Conservation (phyloP, 106 monocot species). For the Gastrodia elata region DNA sequence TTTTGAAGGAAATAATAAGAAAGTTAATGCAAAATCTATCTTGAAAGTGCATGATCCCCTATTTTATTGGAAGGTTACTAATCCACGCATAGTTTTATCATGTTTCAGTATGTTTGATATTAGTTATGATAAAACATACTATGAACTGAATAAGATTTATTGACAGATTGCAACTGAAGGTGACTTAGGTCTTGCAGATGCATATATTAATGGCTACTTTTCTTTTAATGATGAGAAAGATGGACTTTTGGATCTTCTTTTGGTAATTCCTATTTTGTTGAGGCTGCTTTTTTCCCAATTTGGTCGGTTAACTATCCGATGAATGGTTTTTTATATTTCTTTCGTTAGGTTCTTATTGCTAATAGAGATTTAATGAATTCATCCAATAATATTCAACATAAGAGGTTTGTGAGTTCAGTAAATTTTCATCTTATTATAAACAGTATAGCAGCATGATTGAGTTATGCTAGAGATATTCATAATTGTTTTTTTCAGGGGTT, state of each 20-base stretch:
- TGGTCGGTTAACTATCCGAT: too few relatives aligned
- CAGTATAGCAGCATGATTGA: not conserved
- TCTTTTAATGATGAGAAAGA: conserved; percentile 74
- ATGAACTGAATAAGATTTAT: not conserved
- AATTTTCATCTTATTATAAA: not conserved
- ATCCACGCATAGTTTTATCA: not conserved
- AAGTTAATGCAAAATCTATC: conserved; percentile 38
- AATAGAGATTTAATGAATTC: conserved; percentile 58
- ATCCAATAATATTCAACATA: conserved; percentile 13
- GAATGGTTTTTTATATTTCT: too few relatives aligned
- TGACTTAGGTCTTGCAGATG: conserved; percentile 96
- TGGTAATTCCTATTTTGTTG: too few relatives aligned
- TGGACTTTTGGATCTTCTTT: conserved; percentile 69
- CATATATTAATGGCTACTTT: conserved; percentile 81
- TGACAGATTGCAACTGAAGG: conserved; percentile 80
- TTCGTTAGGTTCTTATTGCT: conserved; percentile 71
- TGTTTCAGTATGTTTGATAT: not conserved
- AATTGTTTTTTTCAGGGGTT: conserved; percentile 40
- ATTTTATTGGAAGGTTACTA: conserved; percentile 93
- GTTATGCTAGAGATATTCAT: not conserved
- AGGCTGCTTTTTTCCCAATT: too few relatives aligned
- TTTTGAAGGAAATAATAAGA: conserved; percentile 45
- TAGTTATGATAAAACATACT: too few relatives aligned
- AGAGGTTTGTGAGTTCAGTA: conserved; percentile 31
- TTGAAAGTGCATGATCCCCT: conserved; percentile 66